Evolutionary conservation across 1,284 basidiomycete genomes (phyloP).

Genomic region (Microbotryum violaceum): DNA sequence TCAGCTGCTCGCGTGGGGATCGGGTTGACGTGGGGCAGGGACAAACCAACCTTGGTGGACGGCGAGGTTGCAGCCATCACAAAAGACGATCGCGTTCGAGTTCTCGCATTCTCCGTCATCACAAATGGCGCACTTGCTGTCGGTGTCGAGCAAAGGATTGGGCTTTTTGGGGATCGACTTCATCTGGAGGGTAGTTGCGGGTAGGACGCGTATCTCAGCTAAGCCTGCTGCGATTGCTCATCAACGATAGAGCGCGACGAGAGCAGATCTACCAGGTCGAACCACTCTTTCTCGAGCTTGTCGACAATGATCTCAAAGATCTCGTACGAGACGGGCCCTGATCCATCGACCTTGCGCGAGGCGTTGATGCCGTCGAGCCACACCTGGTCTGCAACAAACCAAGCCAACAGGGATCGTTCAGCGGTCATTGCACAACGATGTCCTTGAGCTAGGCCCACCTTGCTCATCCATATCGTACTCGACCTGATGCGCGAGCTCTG

Average conservation of each 20-base stretch:
- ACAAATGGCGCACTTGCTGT: constrained; percentile 92
- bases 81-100: constrained; percentile 98
- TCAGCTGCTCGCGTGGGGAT: not conserved
- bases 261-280: constrained; percentile 63
- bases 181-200: constrained; percentile 50
- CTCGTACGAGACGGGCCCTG: constrained; percentile 71
- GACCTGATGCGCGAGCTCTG: constrained; percentile 82
- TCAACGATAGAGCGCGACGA: not conserved
- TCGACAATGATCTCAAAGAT: constrained; percentile 96
- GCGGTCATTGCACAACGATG: no score
- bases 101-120: constrained; percentile 99
- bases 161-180: constrained; percentile 82
- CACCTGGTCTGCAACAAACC: constrained; percentile 61
- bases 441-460: constrained; percentile 49
- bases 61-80: constrained; percentile 96
- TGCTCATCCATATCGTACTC: constrained; percentile 99
- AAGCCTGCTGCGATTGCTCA: not conserved
- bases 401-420: no score
- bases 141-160: constrained; percentile 74
- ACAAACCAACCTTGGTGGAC: constrained; percentile 81
- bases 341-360: constrained; percentile 70
- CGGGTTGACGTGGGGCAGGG: not conserved
- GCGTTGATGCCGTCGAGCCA: constrained; percentile 85
- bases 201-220: constrained; percentile 9
- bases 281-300: constrained; percentile 97